Conservation (phyloP, 2,329 filamentous ascomycete species). For the Juglanconis juglandina region DNA sequence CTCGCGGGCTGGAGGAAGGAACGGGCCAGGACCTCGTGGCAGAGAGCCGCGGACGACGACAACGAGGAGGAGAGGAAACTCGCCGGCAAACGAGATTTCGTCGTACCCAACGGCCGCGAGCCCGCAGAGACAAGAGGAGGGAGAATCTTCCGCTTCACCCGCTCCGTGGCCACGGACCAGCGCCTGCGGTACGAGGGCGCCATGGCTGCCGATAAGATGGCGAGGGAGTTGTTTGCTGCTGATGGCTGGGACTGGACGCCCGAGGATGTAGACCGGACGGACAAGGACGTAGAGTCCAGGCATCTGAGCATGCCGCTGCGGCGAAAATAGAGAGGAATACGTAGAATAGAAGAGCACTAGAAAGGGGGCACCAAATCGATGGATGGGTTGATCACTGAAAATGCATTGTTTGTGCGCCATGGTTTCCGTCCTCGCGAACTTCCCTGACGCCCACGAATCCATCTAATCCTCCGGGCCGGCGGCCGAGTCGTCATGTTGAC, state of each 20-base stretch:
- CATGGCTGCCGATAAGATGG: slow-evolving; percentile 49
- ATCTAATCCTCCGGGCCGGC: too few relatives aligned
- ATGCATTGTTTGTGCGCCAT: background rate
- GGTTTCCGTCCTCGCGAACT: background rate
- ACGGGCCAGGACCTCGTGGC: slow-evolving; percentile 40
- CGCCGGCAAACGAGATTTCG: slow-evolving; percentile 5
- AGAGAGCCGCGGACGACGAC: slow-evolving; percentile 19
- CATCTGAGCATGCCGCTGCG: slow-evolving; percentile 8
- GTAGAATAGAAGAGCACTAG: background rate
- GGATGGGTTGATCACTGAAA: background rate
- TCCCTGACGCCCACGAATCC: too few relatives aligned
- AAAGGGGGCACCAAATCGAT: background rate
- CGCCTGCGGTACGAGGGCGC: slow-evolving; percentile 46
- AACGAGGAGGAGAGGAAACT: slow-evolving; percentile 13
- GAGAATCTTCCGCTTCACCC: slow-evolving; percentile 47
- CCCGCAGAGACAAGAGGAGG: background rate
- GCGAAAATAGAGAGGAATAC: background rate
- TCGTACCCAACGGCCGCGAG: slow-evolving; percentile 18
- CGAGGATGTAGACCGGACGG: slow-evolving; percentile 30
- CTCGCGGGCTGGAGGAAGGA: slow-evolving; percentile 45
- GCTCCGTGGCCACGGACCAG: slow-evolving; percentile 47
- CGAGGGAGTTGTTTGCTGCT: slow-evolving; percentile 53
- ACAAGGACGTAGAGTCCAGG: background rate
- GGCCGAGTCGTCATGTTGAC: background rate
- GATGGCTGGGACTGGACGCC: slow-evolving; percentile 59